Evolutionary conservation across 495 filamentous ascomycete genomes (phyloP).

Genomic region (Tetracladium setigerum): DNA sequence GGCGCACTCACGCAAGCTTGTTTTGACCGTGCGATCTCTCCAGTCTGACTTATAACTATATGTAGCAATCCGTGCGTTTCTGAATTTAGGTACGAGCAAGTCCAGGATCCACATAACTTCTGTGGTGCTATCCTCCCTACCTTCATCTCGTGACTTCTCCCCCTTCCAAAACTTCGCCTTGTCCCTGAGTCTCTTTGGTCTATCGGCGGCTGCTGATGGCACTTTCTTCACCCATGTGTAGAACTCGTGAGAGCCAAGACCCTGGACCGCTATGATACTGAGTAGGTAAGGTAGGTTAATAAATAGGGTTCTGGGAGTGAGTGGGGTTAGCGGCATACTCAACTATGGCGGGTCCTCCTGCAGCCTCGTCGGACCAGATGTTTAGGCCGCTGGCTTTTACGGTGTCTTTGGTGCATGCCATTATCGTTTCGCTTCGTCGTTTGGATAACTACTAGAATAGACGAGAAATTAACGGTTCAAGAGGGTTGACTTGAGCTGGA

Average conservation of each 20-base stretch:
- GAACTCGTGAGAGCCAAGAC: constrained; percentile 7
- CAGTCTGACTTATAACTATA: constrained; percentile 16
- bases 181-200: constrained; percentile 1
- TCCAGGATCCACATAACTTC: constrained; percentile 10
- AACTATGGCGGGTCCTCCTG: constrained; percentile 2
- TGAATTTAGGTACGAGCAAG: constrained; percentile 10
- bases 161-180: constrained; percentile 3
- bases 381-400: constrained; percentile 9
- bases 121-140: constrained; percentile 1
- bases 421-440: too few relatives aligned
- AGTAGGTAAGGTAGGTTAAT: not conserved
- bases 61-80: constrained; percentile 10
- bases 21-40: constrained; percentile 4
- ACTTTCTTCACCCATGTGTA: constrained; percentile 11
- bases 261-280: constrained; percentile 14
- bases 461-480: too few relatives aligned
- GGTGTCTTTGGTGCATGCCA: constrained; percentile 13
- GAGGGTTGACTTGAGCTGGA: too few relatives aligned
- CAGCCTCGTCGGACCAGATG: constrained; percentile 10
- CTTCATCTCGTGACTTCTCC: not conserved
- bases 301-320: too few relatives aligned
- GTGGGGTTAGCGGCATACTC: constrained; percentile 7
- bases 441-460: too few relatives aligned
- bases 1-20: constrained; percentile 10
- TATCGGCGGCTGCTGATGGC: not conserved